Base-by-base conservation (phyloP, 371 early-diverging fungal genomes). In the Rhizopus microsporus region DNA sequence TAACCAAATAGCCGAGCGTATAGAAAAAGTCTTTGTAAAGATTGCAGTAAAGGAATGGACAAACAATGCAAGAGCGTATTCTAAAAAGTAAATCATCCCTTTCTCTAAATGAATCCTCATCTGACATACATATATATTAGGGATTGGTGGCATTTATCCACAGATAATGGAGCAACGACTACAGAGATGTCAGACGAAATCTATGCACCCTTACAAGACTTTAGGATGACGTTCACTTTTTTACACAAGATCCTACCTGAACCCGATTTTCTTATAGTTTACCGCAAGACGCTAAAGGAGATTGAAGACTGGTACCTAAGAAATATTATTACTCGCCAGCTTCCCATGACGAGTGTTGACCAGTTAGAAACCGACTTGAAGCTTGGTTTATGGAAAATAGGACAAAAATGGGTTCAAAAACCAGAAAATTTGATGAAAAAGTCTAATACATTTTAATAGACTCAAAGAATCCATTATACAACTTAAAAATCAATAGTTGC, bases 291-390 rank as follows among this genome's bases (percentile, higher is more conserved):
- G 1, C 67, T 83, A 0, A 39, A 59, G 17, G 84, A 81, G 30
- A 72, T 91, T 23, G 86, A 87, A 57, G 87, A 86, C 5, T 84
- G 83, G 69, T 68, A 88, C 34, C 82, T 86, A 82, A 69, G 75
- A 10, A 64, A 81, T 54, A 65, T 88, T 9, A 71, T 89, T 6
- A 72, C 83, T 29, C 70, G 70, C 44, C 84, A 82, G 32, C 86
- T 91, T 55, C 78, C 84, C 3, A 64, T 59, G 15, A 50, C 67
- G 7, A 88, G 86, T 0, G 81, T 80, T 5, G 37, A 48, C 16
- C 85, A 87, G 50, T 66, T 91, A 33, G 66, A 74, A 42, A 53
- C 65, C 3, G 89, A 91, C 71, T 48, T 88, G 7, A 65, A 69
- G 31, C 59, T 72, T 15, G 90, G 90, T 5, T 51, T 88, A 48